Evolutionary conservation across 495 filamentous ascomycete species (phyloP).

Genomic region (Lasiosphaeriaceae sp.): DNA sequence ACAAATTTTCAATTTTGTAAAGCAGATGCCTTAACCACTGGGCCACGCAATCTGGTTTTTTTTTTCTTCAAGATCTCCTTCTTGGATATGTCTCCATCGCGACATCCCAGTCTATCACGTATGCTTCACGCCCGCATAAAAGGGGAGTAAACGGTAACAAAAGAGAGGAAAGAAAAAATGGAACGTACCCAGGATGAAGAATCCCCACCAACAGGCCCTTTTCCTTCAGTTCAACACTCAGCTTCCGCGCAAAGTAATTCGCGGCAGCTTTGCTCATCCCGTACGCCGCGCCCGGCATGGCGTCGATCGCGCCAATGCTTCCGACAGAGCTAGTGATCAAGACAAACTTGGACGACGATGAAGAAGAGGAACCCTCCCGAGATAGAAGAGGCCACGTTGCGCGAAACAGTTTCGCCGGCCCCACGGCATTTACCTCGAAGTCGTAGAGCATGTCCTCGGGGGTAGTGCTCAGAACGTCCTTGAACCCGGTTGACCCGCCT

Average conservation of each 20-base stretch:
- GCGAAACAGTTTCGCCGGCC: constrained; percentile 26
- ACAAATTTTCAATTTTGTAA: background rate
- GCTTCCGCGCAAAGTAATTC: constrained; percentile 24
- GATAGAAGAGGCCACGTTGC: constrained; percentile 26
- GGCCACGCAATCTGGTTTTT: background rate
- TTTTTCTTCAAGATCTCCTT: too few relatives aligned
- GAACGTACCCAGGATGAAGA: constrained; percentile 30
- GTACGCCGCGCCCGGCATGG: constrained; percentile 20
- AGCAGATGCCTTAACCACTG: too few relatives aligned
- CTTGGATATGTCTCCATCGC: too few relatives aligned
- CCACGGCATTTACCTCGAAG: constrained; percentile 31
- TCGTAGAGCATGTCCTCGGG: constrained; percentile 15
- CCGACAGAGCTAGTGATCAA: constrained; percentile 29
- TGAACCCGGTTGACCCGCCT: constrained; percentile 27
- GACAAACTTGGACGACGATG: too few relatives aligned
- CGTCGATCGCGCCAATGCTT: constrained; percentile 26
- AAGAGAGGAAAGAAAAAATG: background rate
- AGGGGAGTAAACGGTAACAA: background rate
- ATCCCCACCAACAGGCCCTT: constrained; percentile 23
- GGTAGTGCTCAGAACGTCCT: constrained; percentile 8
- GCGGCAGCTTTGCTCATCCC: constrained; percentile 29
- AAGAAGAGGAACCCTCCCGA: background rate
- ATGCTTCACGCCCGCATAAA: background rate
- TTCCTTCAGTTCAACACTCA: constrained; percentile 17
- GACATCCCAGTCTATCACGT: background rate